phyloP scores from a whole-genome alignment of 371 early-diverging fungal species.

The Modicella reniformis region DNA sequence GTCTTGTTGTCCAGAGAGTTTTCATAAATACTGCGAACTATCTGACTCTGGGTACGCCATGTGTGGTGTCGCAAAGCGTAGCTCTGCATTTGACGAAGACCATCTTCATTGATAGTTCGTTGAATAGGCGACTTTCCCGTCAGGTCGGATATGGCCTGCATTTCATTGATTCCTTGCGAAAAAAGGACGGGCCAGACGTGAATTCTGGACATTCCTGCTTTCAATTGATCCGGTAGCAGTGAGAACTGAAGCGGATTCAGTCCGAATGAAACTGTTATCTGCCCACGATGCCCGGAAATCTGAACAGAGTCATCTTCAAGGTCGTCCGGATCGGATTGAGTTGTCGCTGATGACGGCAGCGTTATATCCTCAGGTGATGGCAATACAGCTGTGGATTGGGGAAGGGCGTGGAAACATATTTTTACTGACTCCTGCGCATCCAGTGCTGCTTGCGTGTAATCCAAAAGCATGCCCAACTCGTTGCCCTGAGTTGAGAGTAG shows the following conservation, averaged over 20 bases:
- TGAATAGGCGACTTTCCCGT: slow-evolving; percentile 42
- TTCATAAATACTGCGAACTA: not conserved
- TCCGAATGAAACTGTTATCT: slow-evolving; percentile 40
- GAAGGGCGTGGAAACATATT: slow-evolving; percentile 37
- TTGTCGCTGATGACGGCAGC: not conserved
- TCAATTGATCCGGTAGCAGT: slow-evolving; percentile 37
- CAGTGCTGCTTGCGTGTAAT: slow-evolving; percentile 34
- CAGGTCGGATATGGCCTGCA: slow-evolving; percentile 47
- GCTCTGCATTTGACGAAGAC: slow-evolving; percentile 42
- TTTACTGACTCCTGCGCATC: slow-evolving; percentile 41
- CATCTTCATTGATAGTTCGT: slow-evolving; percentile 38
- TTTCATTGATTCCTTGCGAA: slow-evolving; percentile 53
- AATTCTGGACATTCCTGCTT: slow-evolving; percentile 33
- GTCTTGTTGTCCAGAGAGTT: not conserved
- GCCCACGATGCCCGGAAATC: slow-evolving; percentile 44
- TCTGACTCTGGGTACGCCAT: slow-evolving; percentile 27
- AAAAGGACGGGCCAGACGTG: slow-evolving; percentile 38
- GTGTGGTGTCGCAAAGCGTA: slow-evolving; percentile 35
- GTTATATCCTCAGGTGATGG: not conserved
- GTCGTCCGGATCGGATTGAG: slow-evolving; percentile 14
- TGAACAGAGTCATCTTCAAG: slow-evolving; percentile 28
- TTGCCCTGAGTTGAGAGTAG: slow-evolving; percentile 45
- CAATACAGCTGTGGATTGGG: slow-evolving; percentile 10
- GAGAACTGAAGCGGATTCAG: slow-evolving; percentile 41
- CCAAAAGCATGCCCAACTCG: slow-evolving; percentile 50